Evolutionary conservation across 768 basidiomycete genomes (phyloP), one percentile per base, ranked within the genome.

Genomic region (Coprinopsis marcescibilis): DNA sequence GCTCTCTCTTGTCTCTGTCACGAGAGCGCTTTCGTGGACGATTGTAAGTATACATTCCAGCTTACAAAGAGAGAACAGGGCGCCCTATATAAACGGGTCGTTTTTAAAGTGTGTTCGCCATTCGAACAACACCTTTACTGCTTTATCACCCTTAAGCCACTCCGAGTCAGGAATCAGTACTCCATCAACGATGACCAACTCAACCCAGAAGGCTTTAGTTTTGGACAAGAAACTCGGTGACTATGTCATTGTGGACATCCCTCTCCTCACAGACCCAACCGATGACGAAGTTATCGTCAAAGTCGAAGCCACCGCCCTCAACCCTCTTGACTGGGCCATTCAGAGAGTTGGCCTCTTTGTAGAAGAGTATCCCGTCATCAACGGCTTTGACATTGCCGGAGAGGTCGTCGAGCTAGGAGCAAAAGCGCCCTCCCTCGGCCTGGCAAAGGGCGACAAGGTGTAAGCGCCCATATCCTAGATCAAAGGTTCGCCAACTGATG

Each of bases 371-470:
- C 79, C 75, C 11, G 67, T 67, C 3, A 59, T 80, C 1, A 48
- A 74, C 0, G 80, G 80, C 1, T 62, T 57, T 7, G 79, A 81
- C 43, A 63, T 67, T 26, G 72, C 79, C 32, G 80, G 80, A 3
- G 67, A 70, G 1, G 71, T 81, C 4, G 71, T 68, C 19, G 68
- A 62, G 25, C 64, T 81, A 36, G 80, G 79, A 2, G 70, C 72
- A 46, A 74, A 70, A 1, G 78, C 82, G 6, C 62, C 60, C n/a
- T n/a, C n/a, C n/a, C 66, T 61, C 12, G 61, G 63, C 25, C 72
- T 78, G 55, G 64, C 72, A 49, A 65, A 65, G 23, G 79, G 78
- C 2, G 77, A 81, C 56, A 64, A 68, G 57, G 75, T 81, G 76
- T 77, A 61, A 54, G 72, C 56, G 20, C 24, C 42, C 23, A 48